Evolutionary conservation across 1,139 yeast species (phyloP), one percentile per base, ranked within the genome.

Genomic region (Candida smagusa): DNA sequence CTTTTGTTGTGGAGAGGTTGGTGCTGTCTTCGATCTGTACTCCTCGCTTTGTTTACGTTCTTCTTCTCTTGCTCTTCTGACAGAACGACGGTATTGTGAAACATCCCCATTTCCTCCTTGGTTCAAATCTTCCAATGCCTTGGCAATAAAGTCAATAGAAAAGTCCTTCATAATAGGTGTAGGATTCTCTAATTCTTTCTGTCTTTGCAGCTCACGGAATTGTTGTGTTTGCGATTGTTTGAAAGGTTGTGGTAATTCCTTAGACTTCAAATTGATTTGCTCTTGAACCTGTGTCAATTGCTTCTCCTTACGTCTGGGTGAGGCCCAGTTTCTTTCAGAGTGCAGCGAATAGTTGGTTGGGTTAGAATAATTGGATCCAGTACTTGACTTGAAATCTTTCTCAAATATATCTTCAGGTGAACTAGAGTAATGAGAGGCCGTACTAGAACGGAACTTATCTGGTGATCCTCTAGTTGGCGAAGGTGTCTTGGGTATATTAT

Each of bases 101-200:
- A 77, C 66, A 48, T 77, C 81, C 9, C 84, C 83, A 47, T 77
- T 68, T 0, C 84, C 82, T n/a, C 82, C 83, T 3, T 74, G 61
- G 50, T 81, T 81, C 50, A 84, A 68, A 47, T 80, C 83, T 50
- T 81, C 86, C 36, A 84, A 40, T 61, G 89, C 64, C 69, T 81
- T 52, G 61, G 81, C 66, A 63, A 71, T 52, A 72, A 65, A 71
- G 45, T 71, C 77, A 25, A 71, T 66, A 3, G 74, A 68, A 42
- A 71, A 71, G 44, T 71, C 77, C 44, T 70, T 69, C 46, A 60
- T 57, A 7, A 70, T 59, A 9, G 74, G 74, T 19, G 68, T 63
- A 30, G 50, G 52, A 26, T 42, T 44, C 4, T 29, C 30, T 12
- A 7, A 8, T 11, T 27, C 16, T 13, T 27, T 27, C 16, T 27